Percentiles rank a stretch among this genome's conserved stretches.
These are phyloP conservation scores for Haplosporangium sp. DNA, from an alignment of 371 early-diverging fungal genomes.

Conservation along the genomic window DNA sequence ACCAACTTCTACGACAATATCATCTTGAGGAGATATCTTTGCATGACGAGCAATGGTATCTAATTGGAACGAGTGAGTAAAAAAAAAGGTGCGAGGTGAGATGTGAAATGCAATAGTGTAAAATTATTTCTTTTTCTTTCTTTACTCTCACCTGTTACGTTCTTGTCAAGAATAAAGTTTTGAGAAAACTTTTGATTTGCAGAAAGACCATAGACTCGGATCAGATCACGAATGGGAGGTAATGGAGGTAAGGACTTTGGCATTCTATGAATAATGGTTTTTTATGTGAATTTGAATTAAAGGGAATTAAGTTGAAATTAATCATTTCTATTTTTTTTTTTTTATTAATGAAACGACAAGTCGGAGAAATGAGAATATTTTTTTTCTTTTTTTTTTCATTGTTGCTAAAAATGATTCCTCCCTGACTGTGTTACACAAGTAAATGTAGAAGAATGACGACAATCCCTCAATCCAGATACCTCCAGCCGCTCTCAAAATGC, in stretches of 20 bases:
- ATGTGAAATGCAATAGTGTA: background rate
- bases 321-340: background rate
- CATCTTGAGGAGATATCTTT: slow-evolving; percentile 65
- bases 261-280: slow-evolving; percentile 3
- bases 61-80: no score
- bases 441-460: no score
- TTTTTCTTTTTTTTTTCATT: background rate
- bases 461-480: no score
- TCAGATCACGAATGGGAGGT: slow-evolving; percentile 80
- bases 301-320: background rate
- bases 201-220: slow-evolving; percentile 81
- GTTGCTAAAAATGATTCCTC: background rate
- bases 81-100: background rate
- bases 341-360: background rate
- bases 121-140: background rate
- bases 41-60: slow-evolving; percentile 80
- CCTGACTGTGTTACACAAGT: no score
- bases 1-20: slow-evolving; percentile 86
- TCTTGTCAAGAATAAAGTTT: slow-evolving; percentile 89
- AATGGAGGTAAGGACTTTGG: slow-evolving; percentile 64
- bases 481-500: no score
- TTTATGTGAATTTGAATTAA: background rate
- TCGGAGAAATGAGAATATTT: background rate
- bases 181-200: slow-evolving; percentile 84
- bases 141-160: slow-evolving; percentile 73